phyloP scores from a whole-genome alignment of 2,329 filamentous ascomycete species.

The Kalmusia sp. region DNA sequence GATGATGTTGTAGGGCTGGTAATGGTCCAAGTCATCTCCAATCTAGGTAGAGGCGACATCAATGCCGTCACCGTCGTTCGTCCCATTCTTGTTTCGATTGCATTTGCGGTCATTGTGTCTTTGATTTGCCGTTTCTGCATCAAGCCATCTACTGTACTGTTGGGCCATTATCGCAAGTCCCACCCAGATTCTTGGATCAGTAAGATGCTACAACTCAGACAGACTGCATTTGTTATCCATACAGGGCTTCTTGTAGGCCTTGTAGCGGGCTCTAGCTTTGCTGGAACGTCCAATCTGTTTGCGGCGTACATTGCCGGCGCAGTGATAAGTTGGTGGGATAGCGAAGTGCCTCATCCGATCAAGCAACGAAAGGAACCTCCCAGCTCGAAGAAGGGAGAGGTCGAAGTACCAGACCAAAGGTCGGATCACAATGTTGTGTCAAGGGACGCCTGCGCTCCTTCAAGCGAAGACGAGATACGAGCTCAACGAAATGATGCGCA shows the following conservation, averaged over 20 bases:
- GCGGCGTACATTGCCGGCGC: conserved; percentile 68
- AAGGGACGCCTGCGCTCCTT: neutral
- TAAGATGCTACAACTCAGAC: conserved; percentile 29
- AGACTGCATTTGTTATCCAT: conserved; percentile 56
- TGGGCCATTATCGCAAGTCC: conserved; percentile 43
- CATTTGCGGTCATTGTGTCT: conserved; percentile 58
- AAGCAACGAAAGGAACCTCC: neutral
- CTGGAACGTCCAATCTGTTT: conserved; percentile 68
- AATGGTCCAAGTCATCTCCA: conserved; percentile 78
- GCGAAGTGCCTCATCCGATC: conserved; percentile 39
- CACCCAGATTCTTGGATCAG: conserved; percentile 27
- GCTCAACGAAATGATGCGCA: neutral
- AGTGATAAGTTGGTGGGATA: conserved; percentile 66
- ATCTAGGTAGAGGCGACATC: conserved; percentile 59
- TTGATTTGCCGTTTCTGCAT: conserved; percentile 56
- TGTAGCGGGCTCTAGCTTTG: conserved; percentile 62
- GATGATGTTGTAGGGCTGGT: conserved; percentile 81
- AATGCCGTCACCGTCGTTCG: conserved; percentile 54
- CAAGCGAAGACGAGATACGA: neutral
- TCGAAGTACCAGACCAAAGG: neutral
- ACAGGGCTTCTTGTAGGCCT: conserved; percentile 58
- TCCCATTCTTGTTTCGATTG: conserved; percentile 61
- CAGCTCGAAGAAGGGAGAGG: neutral
- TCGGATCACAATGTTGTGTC: neutral
- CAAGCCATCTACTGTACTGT: conserved; percentile 48